Conservation (phyloP, 176 grass and related monocot species). For the Melocanna baccifera region DNA sequence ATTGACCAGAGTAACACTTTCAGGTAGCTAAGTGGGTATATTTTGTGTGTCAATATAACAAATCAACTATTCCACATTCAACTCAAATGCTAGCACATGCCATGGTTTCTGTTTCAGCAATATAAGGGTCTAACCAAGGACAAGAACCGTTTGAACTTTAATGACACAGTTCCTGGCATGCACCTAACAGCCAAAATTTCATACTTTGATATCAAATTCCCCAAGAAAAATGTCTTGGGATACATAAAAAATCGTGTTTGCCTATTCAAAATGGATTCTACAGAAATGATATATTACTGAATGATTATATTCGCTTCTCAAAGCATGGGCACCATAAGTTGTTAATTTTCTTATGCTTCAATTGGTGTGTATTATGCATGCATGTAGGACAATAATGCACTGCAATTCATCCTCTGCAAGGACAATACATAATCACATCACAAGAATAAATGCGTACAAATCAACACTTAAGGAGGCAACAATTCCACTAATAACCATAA, state of each 20-base stretch:
- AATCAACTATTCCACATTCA: not conserved
- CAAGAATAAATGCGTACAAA: not conserved
- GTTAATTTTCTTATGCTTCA: not conserved
- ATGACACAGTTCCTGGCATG: not conserved
- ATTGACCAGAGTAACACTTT: not conserved
- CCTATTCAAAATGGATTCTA: not conserved
- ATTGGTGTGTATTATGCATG: not conserved
- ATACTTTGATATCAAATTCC: not conserved
- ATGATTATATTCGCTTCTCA: not conserved
- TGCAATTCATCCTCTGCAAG: not conserved
- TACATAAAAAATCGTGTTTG: not conserved
- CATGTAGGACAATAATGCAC: not conserved
- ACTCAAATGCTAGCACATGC: not conserved
- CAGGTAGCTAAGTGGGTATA: not conserved
- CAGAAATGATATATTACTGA: not conserved
- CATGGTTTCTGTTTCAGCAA: not conserved
- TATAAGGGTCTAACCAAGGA: not conserved
- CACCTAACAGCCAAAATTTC: not conserved
- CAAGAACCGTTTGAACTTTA: not conserved
- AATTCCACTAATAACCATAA: not conserved
- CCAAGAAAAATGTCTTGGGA: not conserved
- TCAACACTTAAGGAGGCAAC: not conserved
- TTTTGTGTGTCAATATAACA: not conserved
- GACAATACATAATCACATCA: not conserved
- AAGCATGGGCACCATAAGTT: not conserved